These are phyloP conservation scores for Cyclocybe aegerita DNA, from an alignment of 768 basidiomycete genomes.

Conservation along the genomic window DNA sequence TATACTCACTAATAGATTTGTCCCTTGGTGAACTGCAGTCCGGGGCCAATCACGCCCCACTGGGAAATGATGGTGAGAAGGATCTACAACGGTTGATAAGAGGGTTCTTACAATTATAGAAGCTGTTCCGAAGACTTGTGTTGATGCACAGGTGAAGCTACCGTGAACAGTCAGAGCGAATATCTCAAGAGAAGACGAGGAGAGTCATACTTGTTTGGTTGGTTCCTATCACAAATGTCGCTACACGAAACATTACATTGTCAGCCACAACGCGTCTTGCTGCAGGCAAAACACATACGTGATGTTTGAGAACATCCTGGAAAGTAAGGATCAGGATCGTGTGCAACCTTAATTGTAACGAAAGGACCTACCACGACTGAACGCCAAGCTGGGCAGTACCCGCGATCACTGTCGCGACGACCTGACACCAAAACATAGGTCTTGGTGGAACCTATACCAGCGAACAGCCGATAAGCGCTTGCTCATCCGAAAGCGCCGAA, in stretches of 20 bases:
- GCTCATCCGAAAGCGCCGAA: background rate
- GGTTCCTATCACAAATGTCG: constrained; percentile 43
- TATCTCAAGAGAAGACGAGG: background rate
- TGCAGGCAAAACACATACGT: constrained; percentile 33
- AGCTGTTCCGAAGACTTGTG: constrained; percentile 49
- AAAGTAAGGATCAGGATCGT: background rate
- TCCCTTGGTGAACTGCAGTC: constrained; percentile 50
- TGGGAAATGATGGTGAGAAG: constrained; percentile 17
- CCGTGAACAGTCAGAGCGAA: background rate
- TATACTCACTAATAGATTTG: constrained; percentile 57
- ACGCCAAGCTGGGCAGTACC: constrained; percentile 69
- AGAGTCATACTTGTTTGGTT: constrained; percentile 39
- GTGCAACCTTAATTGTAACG: background rate
- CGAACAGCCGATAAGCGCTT: background rate
- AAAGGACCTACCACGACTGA: constrained; percentile 50
- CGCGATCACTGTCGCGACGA: constrained; percentile 59
- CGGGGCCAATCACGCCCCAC: constrained; percentile 73
- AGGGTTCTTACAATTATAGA: constrained; percentile 57
- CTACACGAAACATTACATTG: constrained; percentile 21
- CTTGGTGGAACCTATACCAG: constrained; percentile 52
- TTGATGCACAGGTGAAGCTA: constrained; percentile 52
- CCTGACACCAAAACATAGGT: constrained; percentile 68
- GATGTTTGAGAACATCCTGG: constrained; percentile 62
- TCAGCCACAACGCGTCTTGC: background rate
- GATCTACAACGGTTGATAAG: background rate